Evolutionary conservation across 2,329 filamentous ascomycete species (phyloP).

Genomic region (Helminthosporium solani): DNA sequence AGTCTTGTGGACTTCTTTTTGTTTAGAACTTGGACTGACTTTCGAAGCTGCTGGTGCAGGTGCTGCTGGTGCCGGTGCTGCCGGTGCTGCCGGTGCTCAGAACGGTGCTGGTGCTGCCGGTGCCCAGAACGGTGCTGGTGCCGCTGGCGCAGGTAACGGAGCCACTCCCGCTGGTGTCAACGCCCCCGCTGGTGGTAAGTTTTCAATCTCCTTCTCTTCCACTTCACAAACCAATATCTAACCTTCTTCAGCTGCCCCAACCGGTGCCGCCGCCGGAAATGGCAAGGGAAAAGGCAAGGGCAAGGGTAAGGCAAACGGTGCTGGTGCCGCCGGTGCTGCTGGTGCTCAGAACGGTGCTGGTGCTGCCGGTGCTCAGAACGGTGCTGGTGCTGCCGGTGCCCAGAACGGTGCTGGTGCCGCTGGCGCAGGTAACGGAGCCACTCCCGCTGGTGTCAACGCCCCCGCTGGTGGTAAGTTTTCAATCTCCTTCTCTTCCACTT

Average conservation of each 20-base stretch:
- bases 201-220: neutral
- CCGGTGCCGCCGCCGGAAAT: constrained; percentile 1
- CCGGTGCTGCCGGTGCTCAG: constrained; percentile 1
- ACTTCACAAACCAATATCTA: neutral
- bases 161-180: constrained; percentile 2
- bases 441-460: constrained; percentile 3
- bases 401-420: neutral
- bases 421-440: neutral
- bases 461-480: neutral
- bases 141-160: neutral
- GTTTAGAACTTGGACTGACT: neutral
- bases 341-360: neutral
- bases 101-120: neutral
- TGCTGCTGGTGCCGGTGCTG: neutral
- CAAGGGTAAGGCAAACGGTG: neutral
- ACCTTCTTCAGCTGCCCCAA: neutral
- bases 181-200: constrained; percentile 1
- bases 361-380: neutral
- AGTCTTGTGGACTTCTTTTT: neutral
- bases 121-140: constrained; percentile 1
- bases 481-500: neutral
- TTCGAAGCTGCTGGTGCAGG: too few species aligned
- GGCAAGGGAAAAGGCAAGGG: constrained; percentile 6
- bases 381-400: neutral
- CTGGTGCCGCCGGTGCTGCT: constrained; percentile 1